Base-by-base conservation (phyloP, 148 eudicot genomes). In the Agrostemma githago region DNA sequence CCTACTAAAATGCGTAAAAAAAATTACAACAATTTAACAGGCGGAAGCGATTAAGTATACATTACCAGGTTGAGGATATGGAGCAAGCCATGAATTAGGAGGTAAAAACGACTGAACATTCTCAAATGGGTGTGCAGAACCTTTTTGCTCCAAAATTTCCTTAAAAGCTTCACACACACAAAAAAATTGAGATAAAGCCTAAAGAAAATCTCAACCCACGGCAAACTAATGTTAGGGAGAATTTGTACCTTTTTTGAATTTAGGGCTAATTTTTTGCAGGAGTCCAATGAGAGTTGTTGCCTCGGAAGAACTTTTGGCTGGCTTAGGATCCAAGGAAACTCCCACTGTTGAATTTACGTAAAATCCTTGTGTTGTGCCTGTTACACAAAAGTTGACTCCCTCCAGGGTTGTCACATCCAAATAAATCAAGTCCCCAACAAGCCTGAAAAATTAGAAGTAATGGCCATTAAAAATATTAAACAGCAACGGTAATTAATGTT, bases 41-140 rank as follows among this genome's bases (percentile, higher is more conserved):
- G 11, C 6, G 38, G 21, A 58, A 66, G 51, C 5, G 7, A 19
- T 16, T 12, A 68, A 37, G 58, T 44, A 69, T 64, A 51, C 78
- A 81, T 82, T 86, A 92, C 99, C 97, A 44, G 95, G 97, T 78
- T 88, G 41, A 77, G 99, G 99, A 77, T 88, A 77, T 84, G 85
- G 74, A 79, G 96, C 96, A 38, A 92, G 94, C 99, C 99, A 96
- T 70, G 97, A 76, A 85, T 86, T 88, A 73, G 96, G 99, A 39
- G 96, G 95, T 83, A 96, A 81, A 72, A 90, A 72, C 15, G 99
- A 90, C 72, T 86, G 99, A 68, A 90, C 94, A 86, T 92, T 96
- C 85, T 96, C 99, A 77, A 96, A 96, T 15, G 97, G 99, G 85
- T 96, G 99, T 64, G 92, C 97, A 79, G 91, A 77, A 10, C 90